Evolutionary conservation across 2,329 filamentous ascomycete genomes (phyloP), one percentile per base, ranked within the genome.

Genomic region (Leptographium lundbergii): DNA sequence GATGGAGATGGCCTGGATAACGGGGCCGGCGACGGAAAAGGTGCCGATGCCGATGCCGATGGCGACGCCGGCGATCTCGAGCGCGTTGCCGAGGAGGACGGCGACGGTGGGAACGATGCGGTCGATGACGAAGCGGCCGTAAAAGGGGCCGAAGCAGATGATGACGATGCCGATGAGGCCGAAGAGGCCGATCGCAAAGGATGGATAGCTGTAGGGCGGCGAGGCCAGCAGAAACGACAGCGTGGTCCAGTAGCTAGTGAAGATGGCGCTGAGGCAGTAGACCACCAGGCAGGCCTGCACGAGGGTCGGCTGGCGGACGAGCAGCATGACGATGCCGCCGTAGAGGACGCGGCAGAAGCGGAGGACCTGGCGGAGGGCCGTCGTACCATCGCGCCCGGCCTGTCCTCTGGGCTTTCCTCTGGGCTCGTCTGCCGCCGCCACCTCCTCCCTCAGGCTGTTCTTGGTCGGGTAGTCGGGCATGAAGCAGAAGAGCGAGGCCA

Each of bases 391-490:
- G 36, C 4, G n/a, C n/a, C n/a, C 32, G 32, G 9, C 9, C 9
- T n/a, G n/a, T 10, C 32, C 6, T 29, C 7, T 29, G 4, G 27
- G 27, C 27, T 29, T 4, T 34, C 9, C n/a, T 45, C 6, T 17
- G 42, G 17, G 2, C n/a, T 19, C 10, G 22, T 25, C 47, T 50
- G 4, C 3, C 1, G 22, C 24, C 3, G 47, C 22, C 14, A 13
- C 47, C 42, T 45, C 19, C 19, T 45, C 19, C 1, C 10, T 7
- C 42, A 19, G 67, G 91, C 42, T 45, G 42, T 45, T 91, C 4
- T 87, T 87, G 1, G 81, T 79, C 0, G 88, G 89, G 64, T 94
- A 94, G 68, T 91, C 87, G 0, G 88, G 88, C 85, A 94, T 86
- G 70, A 84, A 88, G 52, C 84, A 68, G 74, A 81, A 91, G 6